Evolutionary conservation across 208 protist species (phyloP), one percentile per base, ranked within the genome.

Genomic region (Trypanosomatidae sp.): DNA sequence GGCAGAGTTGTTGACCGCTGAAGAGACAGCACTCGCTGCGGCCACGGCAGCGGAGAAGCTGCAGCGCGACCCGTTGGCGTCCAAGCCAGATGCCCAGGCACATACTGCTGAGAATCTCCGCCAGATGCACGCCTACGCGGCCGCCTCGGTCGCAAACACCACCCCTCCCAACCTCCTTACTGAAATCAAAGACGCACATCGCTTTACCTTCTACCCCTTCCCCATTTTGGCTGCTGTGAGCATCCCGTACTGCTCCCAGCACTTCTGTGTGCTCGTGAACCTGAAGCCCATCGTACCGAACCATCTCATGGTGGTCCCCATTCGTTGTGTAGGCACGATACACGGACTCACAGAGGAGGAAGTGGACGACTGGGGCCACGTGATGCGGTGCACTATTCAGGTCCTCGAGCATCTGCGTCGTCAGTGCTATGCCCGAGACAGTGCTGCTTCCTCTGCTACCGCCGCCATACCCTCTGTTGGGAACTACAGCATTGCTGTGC

Each of bases 191-290:
- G 33, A 50, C 12, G 73, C 56, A 17, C 28, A 65, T 62, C 62
- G 19, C 44, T 86, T 96, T 36, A 77, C 19, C 43, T 86, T 96
- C 75, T 90, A 82, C 64, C 92, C 92, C 3, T 79, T 85, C 77
- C 39, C 58, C 17, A 71, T 90, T n/a, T 36, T 69, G 9, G 83
- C 85, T 7, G 73, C 52, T 1, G 82, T 78, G 25, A 81, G 77
- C 65, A 84, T 96, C 28, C 83, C 88, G 15, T 93, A 85, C 64
- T 79, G 81, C 67, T 88, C 86, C 28, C 9, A 39, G 15, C 71
- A 91, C 81, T 94, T 94, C 71, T 85, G 81, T 50, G 89, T 96
- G 15, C 60, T 96, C 67, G 90, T 94, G 39, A 96, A 94, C 66
- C 76, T 93, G 56, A 93, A 88, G 78, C 92, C 92, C 12, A 90